Base-by-base conservation (phyloP, 1,284 basidiomycete species). In the Neotropicomus parvogracilis region DNA sequence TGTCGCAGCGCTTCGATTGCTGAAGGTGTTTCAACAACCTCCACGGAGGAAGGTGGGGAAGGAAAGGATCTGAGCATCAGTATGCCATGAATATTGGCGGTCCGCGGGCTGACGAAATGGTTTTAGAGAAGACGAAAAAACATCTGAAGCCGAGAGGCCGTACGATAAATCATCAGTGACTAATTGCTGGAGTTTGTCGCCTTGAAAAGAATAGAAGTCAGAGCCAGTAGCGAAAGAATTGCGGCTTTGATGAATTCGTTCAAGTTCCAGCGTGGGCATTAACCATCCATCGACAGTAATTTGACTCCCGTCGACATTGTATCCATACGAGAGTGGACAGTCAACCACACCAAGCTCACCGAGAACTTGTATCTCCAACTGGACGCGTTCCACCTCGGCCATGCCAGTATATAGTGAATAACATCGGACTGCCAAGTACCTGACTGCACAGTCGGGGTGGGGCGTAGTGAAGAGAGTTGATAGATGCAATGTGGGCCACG, bases 351-450 rank as follows among this genome's bases (percentile, higher is more conserved):
- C 77, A 2, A 69, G 62, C 36, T 78, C 74, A 8, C 88, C 88
- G 4, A 94, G 67, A 9, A 80, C 65, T 40, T 78, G 66, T 32
- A 66, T 66, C 63, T 91, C 88, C 56, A 90, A 64, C 48, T 77
- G 77, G 29, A 80, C 76, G 24, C 90, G 76, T 53, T 86, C 83
- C 0, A 68, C 75, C 66, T 95, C 92, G 32, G 80, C 79, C 83
- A 93, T 89, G 2, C 82, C 78, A 43, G 75, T 78, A 58, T 91
- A 85, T 44, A 85, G 64, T 0, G 86, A 78, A 63, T 91, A 88
- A 56, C 88, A 88, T 19, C 81, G 77, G 35, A 93, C 82, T 7
- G 91, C 83, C 16, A 95, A 70, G 31, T 88, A 73, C 14, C 80
- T 78, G 9, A 83, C 78, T 0, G 80, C 87, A 32, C 67, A 59